phyloP scores from a whole-genome alignment of 2,329 filamentous ascomycete genomes.

The Diplodia scrobiculata region DNA sequence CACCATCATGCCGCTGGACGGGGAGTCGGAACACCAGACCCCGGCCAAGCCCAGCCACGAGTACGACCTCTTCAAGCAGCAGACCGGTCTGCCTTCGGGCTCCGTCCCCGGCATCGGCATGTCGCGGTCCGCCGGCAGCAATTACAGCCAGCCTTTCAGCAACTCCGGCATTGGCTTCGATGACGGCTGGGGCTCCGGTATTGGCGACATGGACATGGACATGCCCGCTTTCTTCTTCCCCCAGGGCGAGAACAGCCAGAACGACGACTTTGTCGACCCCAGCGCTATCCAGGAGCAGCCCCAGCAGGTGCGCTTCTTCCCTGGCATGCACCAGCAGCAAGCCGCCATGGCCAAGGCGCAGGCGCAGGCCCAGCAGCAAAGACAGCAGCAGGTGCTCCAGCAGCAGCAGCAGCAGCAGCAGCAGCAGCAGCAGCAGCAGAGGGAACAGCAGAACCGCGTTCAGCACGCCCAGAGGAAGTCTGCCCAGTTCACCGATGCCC shows the following conservation, averaged over 20 bases:
- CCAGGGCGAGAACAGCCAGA: constrained; percentile 44
- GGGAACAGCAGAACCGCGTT: constrained; percentile 37
- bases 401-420: constrained; percentile 45
- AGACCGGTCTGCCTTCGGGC: constrained; percentile 86
- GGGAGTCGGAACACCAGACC: constrained; percentile 54
- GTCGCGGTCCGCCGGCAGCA: constrained; percentile 58
- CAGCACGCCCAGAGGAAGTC: constrained; percentile 39
- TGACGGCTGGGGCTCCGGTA: constrained; percentile 58
- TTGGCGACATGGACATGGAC: constrained; percentile 68
- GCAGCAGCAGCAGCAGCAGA: constrained; percentile 42
- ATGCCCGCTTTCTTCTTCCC: constrained; percentile 67
- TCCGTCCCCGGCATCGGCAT: constrained; percentile 69
- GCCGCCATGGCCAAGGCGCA: constrained; percentile 58
- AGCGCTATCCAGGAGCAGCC: constrained; percentile 68
- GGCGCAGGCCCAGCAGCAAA: constrained; percentile 48
- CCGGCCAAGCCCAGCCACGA: constrained; percentile 86
- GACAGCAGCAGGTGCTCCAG: constrained; percentile 59
- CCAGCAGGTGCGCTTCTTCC: constrained; percentile 73
- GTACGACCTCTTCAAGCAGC: constrained; percentile 93
- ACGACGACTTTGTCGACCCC: constrained; percentile 69
- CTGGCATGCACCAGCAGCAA: constrained; percentile 88
- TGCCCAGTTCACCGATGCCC: constrained; percentile 48
- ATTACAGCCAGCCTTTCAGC: constrained; percentile 50
- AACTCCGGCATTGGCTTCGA: constrained; percentile 67
- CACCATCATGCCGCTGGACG: constrained; percentile 55